Base-by-base conservation (phyloP, 495 filamentous ascomycete species). In the Lasiosphaeriaceae sp. region DNA sequence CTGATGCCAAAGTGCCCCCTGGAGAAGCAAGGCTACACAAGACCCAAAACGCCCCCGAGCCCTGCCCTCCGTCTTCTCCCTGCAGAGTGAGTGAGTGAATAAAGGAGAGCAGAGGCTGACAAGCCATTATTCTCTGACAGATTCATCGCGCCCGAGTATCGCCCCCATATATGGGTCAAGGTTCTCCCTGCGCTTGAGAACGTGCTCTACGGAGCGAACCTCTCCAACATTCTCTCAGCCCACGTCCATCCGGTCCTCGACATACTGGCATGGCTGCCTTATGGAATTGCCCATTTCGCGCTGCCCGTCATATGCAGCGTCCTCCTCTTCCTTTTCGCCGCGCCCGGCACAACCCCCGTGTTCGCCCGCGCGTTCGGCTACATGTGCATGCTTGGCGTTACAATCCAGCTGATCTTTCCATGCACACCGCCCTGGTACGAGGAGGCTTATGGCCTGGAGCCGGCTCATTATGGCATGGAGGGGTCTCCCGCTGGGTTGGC, bases 381-480 rank as follows among this genome's bases (percentile, higher is more conserved):
- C 75, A 89, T 96, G 84, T 94, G 90, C 74, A 81, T 96, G 62
- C 74, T 83, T 22, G 92, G 90, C 8, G 92, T 97, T 22, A 74
- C 81, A 14, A 90, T 95, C 61, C 93, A 96, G 76, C 74, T 96
- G 57, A 67, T 88, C 43, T 93, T 96, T 74, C 92, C 92, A 2
- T 96, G 93, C 76, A 93, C 92, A 12, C 89, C 92, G 37, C 92
- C 92, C 21, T 97, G 89, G 92, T 97, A 96, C 67, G 92, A 96
- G 78, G 91, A 92, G 66, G 75, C 86, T 23, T 90, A 96, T 65
- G 92, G 92, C 5, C 78, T 96, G 47, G 75, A 71, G 57, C 92
- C 93, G 2, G 93, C 92, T 26, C 90, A 96, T 61, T 97, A 97
- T 77, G 86, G 86, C 7, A 93, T 97, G 77, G 75, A 81, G 47